These are phyloP conservation scores for Rhizopus sp. DNA, from an alignment of 371 early-diverging fungal species.

Conservation along the genomic window DNA sequence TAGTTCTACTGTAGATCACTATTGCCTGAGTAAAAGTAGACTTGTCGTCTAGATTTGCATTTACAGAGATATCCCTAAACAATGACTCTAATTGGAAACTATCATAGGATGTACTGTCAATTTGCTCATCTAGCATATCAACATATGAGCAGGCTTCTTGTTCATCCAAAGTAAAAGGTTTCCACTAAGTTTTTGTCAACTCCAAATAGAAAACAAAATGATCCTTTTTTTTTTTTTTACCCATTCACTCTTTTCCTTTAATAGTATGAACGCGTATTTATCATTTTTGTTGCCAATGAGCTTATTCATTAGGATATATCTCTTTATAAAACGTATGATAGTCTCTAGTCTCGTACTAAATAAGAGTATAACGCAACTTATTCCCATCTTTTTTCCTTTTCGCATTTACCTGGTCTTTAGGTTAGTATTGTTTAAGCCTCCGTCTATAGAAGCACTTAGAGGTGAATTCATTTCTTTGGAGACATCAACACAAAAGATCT, in stretches of 20 bases:
- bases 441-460: slow-evolving; percentile 4
- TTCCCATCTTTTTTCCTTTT: not conserved
- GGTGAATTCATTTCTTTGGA: slow-evolving; percentile 7
- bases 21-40: slow-evolving; percentile 9
- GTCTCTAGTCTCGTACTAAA: slow-evolving; percentile 12
- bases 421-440: slow-evolving; percentile 5
- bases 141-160: not conserved
- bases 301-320: slow-evolving; percentile 8
- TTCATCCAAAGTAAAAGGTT: not conserved
- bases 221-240: too few species aligned
- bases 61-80: not conserved
- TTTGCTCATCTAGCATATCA: not conserved
- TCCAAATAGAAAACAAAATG: too few species aligned
- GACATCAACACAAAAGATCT: slow-evolving; percentile 19
- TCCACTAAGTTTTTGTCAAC: slow-evolving; percentile 1
- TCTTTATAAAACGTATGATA: slow-evolving; percentile 10
- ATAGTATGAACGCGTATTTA: slow-evolving; percentile 8
- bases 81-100: slow-evolving; percentile 9
- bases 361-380: not conserved
- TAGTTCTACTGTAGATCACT: slow-evolving; percentile 10
- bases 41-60: not conserved
- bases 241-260: slow-evolving; percentile 10
- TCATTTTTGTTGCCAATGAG: slow-evolving; percentile 11
- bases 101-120: not conserved
- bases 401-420: slow-evolving; percentile 6